Evolutionary conservation across 1,284 basidiomycete species (phyloP).

Genomic region (Cutaneotrichosporon sp.): DNA sequence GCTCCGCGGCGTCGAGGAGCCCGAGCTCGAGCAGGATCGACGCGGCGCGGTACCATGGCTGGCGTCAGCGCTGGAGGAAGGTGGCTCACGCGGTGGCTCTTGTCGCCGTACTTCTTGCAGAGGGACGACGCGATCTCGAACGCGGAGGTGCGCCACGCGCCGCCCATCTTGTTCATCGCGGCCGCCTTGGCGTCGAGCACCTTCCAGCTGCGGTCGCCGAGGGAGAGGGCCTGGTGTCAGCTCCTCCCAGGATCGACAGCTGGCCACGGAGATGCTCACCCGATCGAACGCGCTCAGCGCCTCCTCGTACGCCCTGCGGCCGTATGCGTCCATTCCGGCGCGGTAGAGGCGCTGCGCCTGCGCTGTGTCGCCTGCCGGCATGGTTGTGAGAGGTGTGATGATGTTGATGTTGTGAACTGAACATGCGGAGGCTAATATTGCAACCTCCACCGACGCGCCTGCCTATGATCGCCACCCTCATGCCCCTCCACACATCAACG

Average conservation of each 20-base stretch:
- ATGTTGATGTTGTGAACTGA: not conserved
- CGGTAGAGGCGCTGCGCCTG: conserved; percentile 22
- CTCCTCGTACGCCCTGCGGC: conserved; percentile 16
- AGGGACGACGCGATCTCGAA: conserved; percentile 29
- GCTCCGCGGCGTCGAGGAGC: conserved; percentile 19
- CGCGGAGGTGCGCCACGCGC: conserved; percentile 27
- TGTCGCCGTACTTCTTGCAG: conserved; percentile 30
- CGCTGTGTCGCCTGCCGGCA: conserved; percentile 9
- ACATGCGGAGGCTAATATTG: not conserved
- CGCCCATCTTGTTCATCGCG: conserved; percentile 29
- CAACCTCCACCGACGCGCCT: not conserved
- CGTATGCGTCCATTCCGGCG: conserved; percentile 18
- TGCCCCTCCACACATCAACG: no score
- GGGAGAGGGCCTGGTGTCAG: conserved; percentile 30
- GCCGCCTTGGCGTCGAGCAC: conserved; percentile 35
- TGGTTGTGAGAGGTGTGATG: not conserved
- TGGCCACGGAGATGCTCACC: conserved; percentile 13
- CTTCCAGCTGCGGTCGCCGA: conserved; percentile 28
- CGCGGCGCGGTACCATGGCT: conserved; percentile 41
- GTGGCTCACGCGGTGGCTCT: conserved; percentile 25
- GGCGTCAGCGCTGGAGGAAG: not conserved
- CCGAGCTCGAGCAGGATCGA: conserved; percentile 22
- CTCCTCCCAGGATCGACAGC: not conserved
- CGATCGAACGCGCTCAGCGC: conserved; percentile 30
- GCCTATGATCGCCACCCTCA: no score